Conservation (phyloP, 306 rosid species). For the Begonia fuchsioides region DNA sequence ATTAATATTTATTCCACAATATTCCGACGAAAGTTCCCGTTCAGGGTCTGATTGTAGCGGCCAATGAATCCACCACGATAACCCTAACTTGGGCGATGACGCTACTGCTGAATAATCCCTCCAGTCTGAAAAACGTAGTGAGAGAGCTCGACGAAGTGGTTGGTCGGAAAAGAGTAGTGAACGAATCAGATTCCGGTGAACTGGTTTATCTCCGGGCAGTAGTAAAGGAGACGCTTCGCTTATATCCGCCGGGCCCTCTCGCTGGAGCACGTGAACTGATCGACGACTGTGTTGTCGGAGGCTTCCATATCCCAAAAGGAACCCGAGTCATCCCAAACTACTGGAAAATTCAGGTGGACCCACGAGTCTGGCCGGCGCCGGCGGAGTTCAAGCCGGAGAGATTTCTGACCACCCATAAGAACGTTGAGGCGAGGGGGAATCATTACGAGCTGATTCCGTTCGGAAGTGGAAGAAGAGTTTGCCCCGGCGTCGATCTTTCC, state of each 20-base stretch:
- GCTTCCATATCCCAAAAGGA: neutral
- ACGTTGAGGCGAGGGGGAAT: neutral
- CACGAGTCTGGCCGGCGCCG: neutral
- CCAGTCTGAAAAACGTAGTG: neutral
- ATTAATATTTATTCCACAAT: too few relatives aligned
- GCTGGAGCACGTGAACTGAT: neutral
- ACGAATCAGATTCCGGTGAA: neutral
- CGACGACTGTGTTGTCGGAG: neutral
- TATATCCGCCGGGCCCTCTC: neutral
- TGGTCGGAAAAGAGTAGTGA: neutral
- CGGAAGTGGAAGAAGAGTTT: conserved; percentile 1
- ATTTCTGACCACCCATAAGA: conserved; percentile 3
- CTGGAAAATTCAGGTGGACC: conserved; percentile 1
- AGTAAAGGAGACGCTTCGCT: neutral
- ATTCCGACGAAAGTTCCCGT: neutral
- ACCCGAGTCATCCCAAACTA: neutral
- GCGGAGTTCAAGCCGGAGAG: conserved; percentile 3
- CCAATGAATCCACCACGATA: neutral
- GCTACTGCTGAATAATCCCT: neutral
- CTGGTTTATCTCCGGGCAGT: neutral
- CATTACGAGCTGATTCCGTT: conserved; percentile 1
- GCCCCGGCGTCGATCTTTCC: neutral
- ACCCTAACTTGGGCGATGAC: conserved; percentile 2
- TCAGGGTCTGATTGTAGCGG: neutral
- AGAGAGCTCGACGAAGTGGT: neutral